Evolutionary conservation across 164 flowering plant species (phyloP).

Genomic region (Tinospora cordifolia): DNA sequence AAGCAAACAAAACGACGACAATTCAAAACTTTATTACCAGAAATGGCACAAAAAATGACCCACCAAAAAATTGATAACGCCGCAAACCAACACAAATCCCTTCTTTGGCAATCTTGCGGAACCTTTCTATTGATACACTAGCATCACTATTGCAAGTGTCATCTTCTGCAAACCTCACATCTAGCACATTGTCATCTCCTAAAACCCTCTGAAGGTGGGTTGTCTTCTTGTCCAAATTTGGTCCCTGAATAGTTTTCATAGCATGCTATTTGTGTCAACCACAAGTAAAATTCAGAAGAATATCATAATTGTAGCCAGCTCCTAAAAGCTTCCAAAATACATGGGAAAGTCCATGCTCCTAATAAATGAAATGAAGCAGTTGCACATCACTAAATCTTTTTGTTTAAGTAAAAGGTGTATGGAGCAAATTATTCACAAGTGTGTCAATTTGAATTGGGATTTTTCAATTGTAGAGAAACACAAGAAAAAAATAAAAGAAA

Average conservation of each 20-base stretch:
- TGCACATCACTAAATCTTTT: background rate
- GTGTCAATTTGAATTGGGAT: background rate
- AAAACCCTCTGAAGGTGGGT: conserved; percentile 56
- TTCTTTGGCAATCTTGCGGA: conserved; percentile 30
- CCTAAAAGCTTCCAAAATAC: background rate
- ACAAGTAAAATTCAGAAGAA: background rate
- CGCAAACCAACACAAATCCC: conserved; percentile 67
- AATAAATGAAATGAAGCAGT: background rate
- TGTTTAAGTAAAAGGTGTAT: background rate
- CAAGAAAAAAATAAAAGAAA: too few relatives aligned
- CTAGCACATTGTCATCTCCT: conserved; percentile 70
- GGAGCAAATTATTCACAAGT: background rate
- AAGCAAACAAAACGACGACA: background rate
- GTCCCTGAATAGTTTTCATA: conserved; percentile 48
- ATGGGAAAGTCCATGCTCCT: background rate
- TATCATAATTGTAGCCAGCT: background rate
- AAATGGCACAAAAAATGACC: conserved; percentile 15
- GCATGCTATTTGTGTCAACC: background rate
- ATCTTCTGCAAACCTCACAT: conserved; percentile 50
- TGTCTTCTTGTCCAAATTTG: conserved; percentile 31
- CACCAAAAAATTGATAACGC: conserved; percentile 63
- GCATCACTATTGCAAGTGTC: background rate
- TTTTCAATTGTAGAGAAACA: background rate
- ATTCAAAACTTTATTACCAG: background rate
- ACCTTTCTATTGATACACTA: conserved; percentile 9